Base-by-base conservation (phyloP, 73 alveolate species). In the Paramecium tetraurelia region DNA sequence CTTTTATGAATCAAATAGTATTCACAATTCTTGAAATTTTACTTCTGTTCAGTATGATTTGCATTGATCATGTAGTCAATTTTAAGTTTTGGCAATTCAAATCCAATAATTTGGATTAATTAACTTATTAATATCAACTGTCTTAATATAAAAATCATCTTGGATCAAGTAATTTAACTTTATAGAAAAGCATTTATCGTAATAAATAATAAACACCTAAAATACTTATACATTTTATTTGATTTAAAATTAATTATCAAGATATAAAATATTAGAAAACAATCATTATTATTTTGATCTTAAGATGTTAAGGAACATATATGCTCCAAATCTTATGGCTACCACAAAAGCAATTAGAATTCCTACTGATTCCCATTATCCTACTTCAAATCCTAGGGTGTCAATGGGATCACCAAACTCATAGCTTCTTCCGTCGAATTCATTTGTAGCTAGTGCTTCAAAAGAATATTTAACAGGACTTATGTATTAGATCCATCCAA, bases 391-490 rank as follows among this genome's bases (percentile, higher is more conserved):
- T 41, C 72, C 90, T 0, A 31, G 33, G 2, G 43, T 22, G 2
- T 80, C 72, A 44, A 80, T 80, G 7, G 90, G 90, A 43, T 80
- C 90, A 21, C 84, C 84, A 27, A 46, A 31, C 29, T 80, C 75
- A 46, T 80, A 80, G 43, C 31, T 27, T 48, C 90, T 80, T 20
- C 72, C 72, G 20, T 80, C 46, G 46, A 94, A 96, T 53, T 96
- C 98, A 86, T 96, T 96, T 36, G 92, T 70, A 20, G 94, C 75
- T 22, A 96, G 12, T 0, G 96, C 96, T 86, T 94, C 97, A 24
- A 93, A 77, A 1, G 95, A 94, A 76, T 94, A 96, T 76, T 94
- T 92, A 21, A 96, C 86, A 14, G 98, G 98, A 27, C 96, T 92
- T 33, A 94, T 63, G 69, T 94, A 96, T 80, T 96, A 86, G 18